phyloP scores from a whole-genome alignment of 129 eudicot species.

The Calendula officinalis region DNA sequence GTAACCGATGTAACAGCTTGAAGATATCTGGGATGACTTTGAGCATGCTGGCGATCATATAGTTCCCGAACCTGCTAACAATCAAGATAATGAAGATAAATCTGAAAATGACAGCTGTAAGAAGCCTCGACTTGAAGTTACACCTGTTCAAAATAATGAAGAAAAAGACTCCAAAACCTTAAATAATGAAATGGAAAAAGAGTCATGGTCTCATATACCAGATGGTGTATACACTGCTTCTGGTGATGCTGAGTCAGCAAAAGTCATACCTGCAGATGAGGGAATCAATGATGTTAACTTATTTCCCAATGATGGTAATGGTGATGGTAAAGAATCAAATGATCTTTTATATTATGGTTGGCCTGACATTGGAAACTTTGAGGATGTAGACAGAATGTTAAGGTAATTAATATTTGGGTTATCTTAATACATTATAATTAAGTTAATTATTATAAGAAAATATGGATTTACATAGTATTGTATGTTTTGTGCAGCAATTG shows the following conservation, averaged over 20 bases:
- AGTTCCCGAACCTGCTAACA: constrained; percentile 58
- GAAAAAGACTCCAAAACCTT: constrained; percentile 23
- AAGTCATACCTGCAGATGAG: constrained; percentile 44
- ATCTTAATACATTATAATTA: no score
- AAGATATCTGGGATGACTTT: constrained; percentile 83
- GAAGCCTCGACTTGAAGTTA: constrained; percentile 54
- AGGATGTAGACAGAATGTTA: constrained; percentile 88
- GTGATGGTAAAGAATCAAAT: constrained; percentile 48
- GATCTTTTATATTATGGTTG: constrained; percentile 61
- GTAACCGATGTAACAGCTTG: constrained; percentile 64
- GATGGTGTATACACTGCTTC: constrained; percentile 41
- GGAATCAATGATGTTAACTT: constrained; percentile 42
- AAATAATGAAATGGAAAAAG: constrained; percentile 47
- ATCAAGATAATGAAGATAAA: constrained; percentile 34
- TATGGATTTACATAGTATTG: constrained; percentile 7
- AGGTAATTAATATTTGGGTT: constrained; percentile 43
- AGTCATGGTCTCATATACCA: constrained; percentile 38
- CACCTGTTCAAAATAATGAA: constrained; percentile 33
- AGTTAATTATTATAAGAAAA: neutral
- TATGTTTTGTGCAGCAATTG: constrained; percentile 59
- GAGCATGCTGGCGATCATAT: constrained; percentile 70
- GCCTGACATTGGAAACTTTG: constrained; percentile 86
- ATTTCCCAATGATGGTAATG: constrained; percentile 42
- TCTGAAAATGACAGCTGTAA: constrained; percentile 41
- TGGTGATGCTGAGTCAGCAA: constrained; percentile 36